Evolutionary conservation across 805 yeast species (phyloP).

Genomic region (Torulaspora microellipsoides): DNA sequence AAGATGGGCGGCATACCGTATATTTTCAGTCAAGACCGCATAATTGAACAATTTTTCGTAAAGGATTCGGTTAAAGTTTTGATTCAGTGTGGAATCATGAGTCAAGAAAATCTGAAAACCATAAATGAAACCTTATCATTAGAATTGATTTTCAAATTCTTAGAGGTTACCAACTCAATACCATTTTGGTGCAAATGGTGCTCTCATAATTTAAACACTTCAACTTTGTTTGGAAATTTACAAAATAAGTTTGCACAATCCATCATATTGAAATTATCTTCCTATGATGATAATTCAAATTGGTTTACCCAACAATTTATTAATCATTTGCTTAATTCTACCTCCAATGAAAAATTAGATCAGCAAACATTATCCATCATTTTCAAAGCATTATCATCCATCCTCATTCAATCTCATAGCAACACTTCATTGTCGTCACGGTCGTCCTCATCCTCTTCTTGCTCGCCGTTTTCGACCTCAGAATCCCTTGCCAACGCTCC

Average conservation of each 20-base stretch:
- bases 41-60: conserved; percentile 16
- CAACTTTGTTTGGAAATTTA: conserved; percentile 11
- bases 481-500: conserved; percentile 2
- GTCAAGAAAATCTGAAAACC: conserved; percentile 10
- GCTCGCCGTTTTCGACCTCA: conserved; percentile 7
- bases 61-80: conserved; percentile 13
- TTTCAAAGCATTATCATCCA: conserved; percentile 25
- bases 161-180: conserved; percentile 19
- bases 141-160: conserved; percentile 20
- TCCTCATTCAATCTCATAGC: conserved; percentile 14
- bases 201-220: conserved; percentile 13
- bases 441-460: conserved; percentile 1
- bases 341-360: conserved; percentile 2
- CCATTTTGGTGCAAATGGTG: conserved; percentile 31
- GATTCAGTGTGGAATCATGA: conserved; percentile 29
- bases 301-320: conserved; percentile 21
- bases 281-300: conserved; percentile 8
- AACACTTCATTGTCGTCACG: conserved; percentile 1
- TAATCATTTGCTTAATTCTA: not conserved
- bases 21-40: conserved; percentile 11
- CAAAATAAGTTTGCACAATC: conserved; percentile 22
- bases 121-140: conserved; percentile 17
- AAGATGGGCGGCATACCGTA: conserved; percentile 27
- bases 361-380: conserved; percentile 21
- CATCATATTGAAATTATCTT: conserved; percentile 23